Conservation (phyloP, 2,329 filamentous ascomycete genomes). For the Colletotrichum sp. region DNA sequence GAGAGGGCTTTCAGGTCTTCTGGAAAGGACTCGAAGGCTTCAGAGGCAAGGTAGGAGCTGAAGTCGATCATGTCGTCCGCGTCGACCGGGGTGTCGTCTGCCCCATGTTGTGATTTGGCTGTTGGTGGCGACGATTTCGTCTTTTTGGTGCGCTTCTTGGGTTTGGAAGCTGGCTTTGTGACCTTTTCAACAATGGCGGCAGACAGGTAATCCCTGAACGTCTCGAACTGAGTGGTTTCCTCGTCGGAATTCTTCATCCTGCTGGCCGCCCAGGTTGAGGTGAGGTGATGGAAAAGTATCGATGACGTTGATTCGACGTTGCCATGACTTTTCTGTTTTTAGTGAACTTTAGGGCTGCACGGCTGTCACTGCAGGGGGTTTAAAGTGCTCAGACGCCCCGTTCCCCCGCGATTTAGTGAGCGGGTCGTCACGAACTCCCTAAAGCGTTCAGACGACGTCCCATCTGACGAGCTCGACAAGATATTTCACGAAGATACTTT, state of each 20-base stretch:
- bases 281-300: background rate
- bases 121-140: background rate
- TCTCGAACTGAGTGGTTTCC: constrained; percentile 38
- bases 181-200: constrained; percentile 70
- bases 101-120: background rate
- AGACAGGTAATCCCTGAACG: constrained; percentile 78
- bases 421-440: background rate
- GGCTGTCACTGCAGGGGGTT: background rate
- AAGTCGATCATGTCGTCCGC: constrained; percentile 80
- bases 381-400: background rate
- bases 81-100: constrained; percentile 30
- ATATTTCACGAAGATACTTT: background rate
- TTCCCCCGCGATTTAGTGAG: background rate
- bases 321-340: background rate
- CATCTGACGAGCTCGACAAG: background rate
- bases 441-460: background rate
- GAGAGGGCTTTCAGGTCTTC: constrained; percentile 63
- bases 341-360: background rate
- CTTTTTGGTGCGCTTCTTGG: constrained; percentile 50
- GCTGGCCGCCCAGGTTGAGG: background rate
- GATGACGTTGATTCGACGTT: constrained; percentile 8
- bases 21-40: constrained; percentile 73
- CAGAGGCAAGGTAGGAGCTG: constrained; percentile 76
- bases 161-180: constrained; percentile 42
- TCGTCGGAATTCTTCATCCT: constrained; percentile 51